These are phyloP conservation scores for Boletus sensibilis DNA, from an alignment of 768 basidiomycete species.

Conservation along the genomic window DNA sequence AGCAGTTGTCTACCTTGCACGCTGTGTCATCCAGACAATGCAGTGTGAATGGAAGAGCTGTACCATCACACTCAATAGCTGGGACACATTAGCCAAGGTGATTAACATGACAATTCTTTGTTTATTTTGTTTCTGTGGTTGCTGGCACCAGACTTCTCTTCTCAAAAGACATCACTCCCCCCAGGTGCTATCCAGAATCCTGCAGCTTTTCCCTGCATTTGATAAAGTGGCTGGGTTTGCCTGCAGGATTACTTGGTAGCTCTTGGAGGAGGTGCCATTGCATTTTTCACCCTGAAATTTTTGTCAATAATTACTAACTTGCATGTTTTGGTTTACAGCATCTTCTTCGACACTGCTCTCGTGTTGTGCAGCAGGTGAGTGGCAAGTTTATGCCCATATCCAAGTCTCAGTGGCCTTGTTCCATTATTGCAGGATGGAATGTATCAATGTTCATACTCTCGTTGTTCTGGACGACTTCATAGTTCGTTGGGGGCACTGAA, in stretches of 20 bases:
- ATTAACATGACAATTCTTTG: slow-evolving; percentile 11
- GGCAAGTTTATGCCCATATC: neutral
- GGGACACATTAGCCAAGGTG: slow-evolving; percentile 31
- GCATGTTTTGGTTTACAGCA: slow-evolving; percentile 19
- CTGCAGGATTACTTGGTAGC: slow-evolving; percentile 24
- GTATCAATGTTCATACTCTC: slow-evolving; percentile 25
- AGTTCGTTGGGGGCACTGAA: slow-evolving; percentile 18
- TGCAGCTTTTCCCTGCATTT: slow-evolving; percentile 16
- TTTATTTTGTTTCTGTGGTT: slow-evolving; percentile 1
- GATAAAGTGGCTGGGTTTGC: slow-evolving; percentile 5
- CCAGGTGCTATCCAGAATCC: slow-evolving; percentile 7
- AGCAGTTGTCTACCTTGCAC: slow-evolving; percentile 22
- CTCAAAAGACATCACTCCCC: neutral
- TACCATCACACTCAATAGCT: slow-evolving; percentile 27
- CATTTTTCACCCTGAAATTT: neutral
- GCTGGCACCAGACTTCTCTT: slow-evolving; percentile 6
- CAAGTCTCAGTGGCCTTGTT: neutral
- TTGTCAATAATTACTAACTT: slow-evolving; percentile 9
- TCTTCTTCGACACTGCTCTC: slow-evolving; percentile 25
- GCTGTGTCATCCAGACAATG: slow-evolving; percentile 22
- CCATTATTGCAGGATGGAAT: slow-evolving; percentile 21
- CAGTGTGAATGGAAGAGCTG: slow-evolving; percentile 33
- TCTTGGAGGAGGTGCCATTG: slow-evolving; percentile 11
- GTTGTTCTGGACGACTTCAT: slow-evolving; percentile 31
- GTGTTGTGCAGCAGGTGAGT: slow-evolving; percentile 15